Base-by-base conservation (phyloP, 306 rosid genomes). In the Glycyrrhiza uralensis region DNA sequence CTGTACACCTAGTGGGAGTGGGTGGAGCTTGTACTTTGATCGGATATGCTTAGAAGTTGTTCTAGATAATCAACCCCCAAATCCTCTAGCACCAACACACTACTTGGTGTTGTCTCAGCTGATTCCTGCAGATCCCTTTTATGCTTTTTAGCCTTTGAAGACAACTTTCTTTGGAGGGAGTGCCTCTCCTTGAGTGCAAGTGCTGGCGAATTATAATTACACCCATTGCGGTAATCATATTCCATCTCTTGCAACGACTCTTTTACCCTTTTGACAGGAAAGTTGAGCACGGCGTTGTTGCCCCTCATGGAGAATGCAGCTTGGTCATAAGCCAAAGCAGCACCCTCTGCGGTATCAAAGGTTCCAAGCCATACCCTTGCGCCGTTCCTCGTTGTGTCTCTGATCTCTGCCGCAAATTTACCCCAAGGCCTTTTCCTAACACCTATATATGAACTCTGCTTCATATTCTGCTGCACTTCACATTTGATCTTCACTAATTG, bases 261-360 rank as follows among this genome's bases (percentile, higher is more conserved):
- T 71, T 54, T 20, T 0, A 81, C 85, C 55, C 9, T 81, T 46
- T 70, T 5, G 11, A 63, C 73, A 0, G 96, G 51, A 69, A 89
- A 92, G 57, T 92, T 92, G 9, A 92, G 88, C 0, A 80, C 80
- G 2, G 97, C 92, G 5, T 70, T 24, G 0, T 71, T 7, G 0
- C 97, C 96, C 67, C 96, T 84, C 78, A 92, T 77, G 2, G 85
- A 49, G 32, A 85, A 87, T 39, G 97, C 92, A 26, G 97, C 97
- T 80, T 92, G 93, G 54, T 92, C 97, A 61, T 92, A 92, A 1
- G 97, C 96, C 6, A 89, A 64, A 15, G 97, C 97, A 32, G 97
- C 97, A 2, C 69, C 92, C 68, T 87, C 92, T 0, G 87, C 89
- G 36, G 65, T 81, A 0, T 89, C 96, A 29, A 92, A 92, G 3